phyloP scores from a whole-genome alignment of 2,329 filamentous ascomycete species.

The Apiospora hydei region DNA sequence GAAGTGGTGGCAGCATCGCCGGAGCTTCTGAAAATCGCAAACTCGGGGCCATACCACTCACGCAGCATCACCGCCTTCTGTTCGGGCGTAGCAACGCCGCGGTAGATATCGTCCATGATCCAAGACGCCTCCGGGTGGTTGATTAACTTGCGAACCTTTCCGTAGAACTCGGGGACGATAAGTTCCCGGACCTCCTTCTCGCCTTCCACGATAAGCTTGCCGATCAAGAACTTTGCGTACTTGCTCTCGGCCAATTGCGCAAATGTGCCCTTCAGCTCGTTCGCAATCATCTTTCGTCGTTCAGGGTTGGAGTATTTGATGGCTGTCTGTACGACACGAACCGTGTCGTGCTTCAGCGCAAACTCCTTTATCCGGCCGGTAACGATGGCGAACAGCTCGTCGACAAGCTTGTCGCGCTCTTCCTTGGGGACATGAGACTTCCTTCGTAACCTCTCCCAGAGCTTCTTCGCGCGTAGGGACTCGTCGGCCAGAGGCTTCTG shows the following conservation, averaged over 20 bases:
- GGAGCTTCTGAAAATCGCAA: slow-evolving; percentile 75
- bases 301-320: slow-evolving; percentile 91
- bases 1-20: slow-evolving; percentile 61
- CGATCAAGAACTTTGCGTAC: slow-evolving; percentile 97
- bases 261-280: slow-evolving; percentile 86
- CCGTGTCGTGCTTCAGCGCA: slow-evolving; percentile 97
- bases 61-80: slow-evolving; percentile 87
- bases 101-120: slow-evolving; percentile 97
- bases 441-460: slow-evolving; percentile 92
- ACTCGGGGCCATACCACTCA: slow-evolving; percentile 97
- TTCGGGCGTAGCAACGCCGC: slow-evolving; percentile 81
- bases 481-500: slow-evolving; percentile 93
- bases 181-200: slow-evolving; percentile 86
- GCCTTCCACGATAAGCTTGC: slow-evolving; percentile 92
- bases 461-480: slow-evolving; percentile 88
- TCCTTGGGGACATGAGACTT: slow-evolving; percentile 94
- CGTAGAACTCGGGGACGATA: slow-evolving; percentile 94
- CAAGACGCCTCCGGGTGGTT: slow-evolving; percentile 96
- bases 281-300: slow-evolving; percentile 85
- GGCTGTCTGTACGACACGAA: slow-evolving; percentile 95
- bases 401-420: slow-evolving; percentile 85
- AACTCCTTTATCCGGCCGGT: slow-evolving; percentile 93
- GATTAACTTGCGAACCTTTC: slow-evolving; percentile 89
- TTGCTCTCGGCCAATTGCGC: slow-evolving; percentile 87
- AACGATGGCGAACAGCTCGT: slow-evolving; percentile 90